Evolutionary conservation across 345 rosid species (phyloP).

Genomic region (Eucalyptus albens): DNA sequence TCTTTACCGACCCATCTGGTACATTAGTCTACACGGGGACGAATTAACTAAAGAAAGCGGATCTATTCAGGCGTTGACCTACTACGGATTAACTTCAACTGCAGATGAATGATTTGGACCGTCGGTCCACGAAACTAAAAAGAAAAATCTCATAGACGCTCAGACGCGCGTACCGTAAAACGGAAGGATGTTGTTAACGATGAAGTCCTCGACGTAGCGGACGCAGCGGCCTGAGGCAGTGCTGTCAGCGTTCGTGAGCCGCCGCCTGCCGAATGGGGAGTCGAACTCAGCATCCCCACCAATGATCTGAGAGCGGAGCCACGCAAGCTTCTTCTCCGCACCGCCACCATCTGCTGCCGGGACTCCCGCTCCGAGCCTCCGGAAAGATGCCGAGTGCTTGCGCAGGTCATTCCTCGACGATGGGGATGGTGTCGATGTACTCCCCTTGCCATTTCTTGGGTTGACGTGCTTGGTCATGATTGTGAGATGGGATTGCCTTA

Average conservation of each 20-base stretch:
- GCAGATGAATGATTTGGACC: neutral
- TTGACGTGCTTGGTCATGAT: neutral
- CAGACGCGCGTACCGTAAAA: conserved; percentile 21
- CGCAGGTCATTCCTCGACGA: neutral
- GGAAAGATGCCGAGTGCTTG: neutral
- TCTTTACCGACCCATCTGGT: neutral
- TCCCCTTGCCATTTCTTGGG: neutral
- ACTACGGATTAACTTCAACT: neutral
- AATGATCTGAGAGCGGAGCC: conserved; percentile 41
- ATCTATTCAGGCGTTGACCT: neutral
- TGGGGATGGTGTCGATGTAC: neutral
- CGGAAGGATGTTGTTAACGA: conserved; percentile 36
- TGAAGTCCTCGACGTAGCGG: conserved; percentile 32
- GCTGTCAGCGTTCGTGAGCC: conserved; percentile 40
- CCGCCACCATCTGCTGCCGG: neutral
- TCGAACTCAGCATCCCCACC: conserved; percentile 23
- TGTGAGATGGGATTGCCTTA: neutral
- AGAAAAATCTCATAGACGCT: neutral
- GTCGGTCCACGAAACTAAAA: neutral
- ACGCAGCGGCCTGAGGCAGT: conserved; percentile 48
- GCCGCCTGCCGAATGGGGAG: conserved; percentile 41
- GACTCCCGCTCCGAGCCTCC: conserved; percentile 4
- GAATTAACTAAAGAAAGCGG: neutral
- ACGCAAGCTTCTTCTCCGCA: conserved; percentile 8
- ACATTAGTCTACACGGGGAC: neutral